Percentiles rank a stretch among this genome's conserved stretches.
Conservation (phyloP, 495 filamentous ascomycete genomes). For the Ascodesmis nigricans region DNA sequence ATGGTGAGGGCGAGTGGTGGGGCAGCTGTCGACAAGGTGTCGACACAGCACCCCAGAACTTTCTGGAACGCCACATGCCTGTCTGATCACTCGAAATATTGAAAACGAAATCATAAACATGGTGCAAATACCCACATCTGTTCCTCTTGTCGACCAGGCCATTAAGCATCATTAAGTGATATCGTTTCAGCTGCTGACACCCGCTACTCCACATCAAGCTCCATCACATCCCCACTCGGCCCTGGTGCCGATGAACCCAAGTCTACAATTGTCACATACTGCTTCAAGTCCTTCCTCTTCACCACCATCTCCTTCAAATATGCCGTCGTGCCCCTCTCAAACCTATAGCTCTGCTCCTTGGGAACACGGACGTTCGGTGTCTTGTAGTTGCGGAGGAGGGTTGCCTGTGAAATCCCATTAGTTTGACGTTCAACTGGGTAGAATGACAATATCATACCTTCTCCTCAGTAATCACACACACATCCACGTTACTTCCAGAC, state of each 20-base stretch:
- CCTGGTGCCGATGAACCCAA: slow-evolving; percentile 37
- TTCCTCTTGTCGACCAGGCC: no score
- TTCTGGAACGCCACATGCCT: no score
- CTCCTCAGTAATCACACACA: slow-evolving; percentile 79
- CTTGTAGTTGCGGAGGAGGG: slow-evolving; percentile 71
- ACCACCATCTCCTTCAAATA: slow-evolving; percentile 86
- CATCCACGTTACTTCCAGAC: slow-evolving; percentile 90
- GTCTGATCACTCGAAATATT: no score
- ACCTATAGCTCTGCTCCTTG: slow-evolving; percentile 85
- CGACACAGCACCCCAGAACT: no score
- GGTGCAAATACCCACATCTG: no score
- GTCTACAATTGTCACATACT: slow-evolving; percentile 84
- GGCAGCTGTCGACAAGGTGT: no score
- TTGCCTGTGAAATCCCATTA: no score
- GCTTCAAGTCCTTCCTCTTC: slow-evolving; percentile 75
- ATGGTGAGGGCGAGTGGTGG: no score
- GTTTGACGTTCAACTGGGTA: not conserved
- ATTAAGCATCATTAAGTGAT: no score
- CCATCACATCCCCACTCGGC: slow-evolving; percentile 61
- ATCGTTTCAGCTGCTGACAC: no score
- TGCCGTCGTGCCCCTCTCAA: slow-evolving; percentile 72
- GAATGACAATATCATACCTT: slow-evolving; percentile 28
- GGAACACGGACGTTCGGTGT: slow-evolving; percentile 74
- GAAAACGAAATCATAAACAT: no score
- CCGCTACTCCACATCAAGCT: slow-evolving; percentile 69